Base-by-base conservation (phyloP, 2,329 filamentous ascomycete species). In the Ascochyta koolunga region DNA sequence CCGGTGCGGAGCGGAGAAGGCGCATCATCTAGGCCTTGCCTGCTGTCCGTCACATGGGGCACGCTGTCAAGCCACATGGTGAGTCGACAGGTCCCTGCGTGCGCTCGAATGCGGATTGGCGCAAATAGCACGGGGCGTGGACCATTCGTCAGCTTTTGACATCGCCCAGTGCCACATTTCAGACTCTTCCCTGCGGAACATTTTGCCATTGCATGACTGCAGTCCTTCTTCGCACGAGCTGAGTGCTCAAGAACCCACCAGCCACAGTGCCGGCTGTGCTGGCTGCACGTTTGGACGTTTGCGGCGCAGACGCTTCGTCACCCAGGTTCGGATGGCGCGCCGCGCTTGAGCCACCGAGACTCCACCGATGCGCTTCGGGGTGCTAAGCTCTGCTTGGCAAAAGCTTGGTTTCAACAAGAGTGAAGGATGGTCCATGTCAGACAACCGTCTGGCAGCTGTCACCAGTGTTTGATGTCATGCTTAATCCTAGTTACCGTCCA, bases 321-420 rank as follows among this genome's bases (percentile, higher is more conserved):
- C 22, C 21, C 11, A 7, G 9, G 10, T 15, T 24, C 49, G 27
- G 18, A n/a, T 36, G 32, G 40, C n/a, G 22, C 32, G 32, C 25
- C 38, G 27, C 27, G 37, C 22, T 41, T 46, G 31, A 46, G 41
- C 46, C 41, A 42, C 42, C 11, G 13, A 3, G 22, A 40, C 48
- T 37, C 47, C 46, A 47, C 42, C 42, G 41, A 51, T 42, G 42
- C 22, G 40, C 21, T 29, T 15, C 27, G 1, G 10, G 27, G 27
- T 44, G 53, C 54, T 65, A 60, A 65, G 62, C 60, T 63, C 55
- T 41, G 13, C 62, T 65, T 63, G 60, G 62, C 60, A 33, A 63
- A 65, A 58, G 62, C 62, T 65, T 65, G 50, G 56, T 51, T 22
- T 6, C 31, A 9, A 29, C 35, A 46, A 27, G 51, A 38, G 22